Conservation (phyloP, 176 grass and related monocot species). For the Hordeum marinum region DNA sequence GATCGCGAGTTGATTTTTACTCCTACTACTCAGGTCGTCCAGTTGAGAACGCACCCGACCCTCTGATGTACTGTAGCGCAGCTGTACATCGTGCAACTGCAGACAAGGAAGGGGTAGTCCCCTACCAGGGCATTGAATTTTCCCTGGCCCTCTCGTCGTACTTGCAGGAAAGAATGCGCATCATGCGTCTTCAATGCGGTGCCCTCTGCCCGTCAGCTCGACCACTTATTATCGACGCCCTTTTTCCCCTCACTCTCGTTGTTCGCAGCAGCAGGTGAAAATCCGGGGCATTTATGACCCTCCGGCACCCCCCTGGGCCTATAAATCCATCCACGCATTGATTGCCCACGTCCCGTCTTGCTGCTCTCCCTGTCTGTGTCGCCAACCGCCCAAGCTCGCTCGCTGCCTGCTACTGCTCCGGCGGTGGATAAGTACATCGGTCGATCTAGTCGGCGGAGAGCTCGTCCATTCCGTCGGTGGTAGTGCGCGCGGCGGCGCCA, state of each 20-base stretch:
- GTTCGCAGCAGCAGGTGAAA: conserved; percentile 46
- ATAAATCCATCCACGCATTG: conserved; percentile 43
- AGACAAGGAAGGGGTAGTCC: conserved; percentile 38
- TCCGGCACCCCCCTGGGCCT: conserved; percentile 37
- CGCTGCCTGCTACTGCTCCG: neutral
- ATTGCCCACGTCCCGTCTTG: conserved; percentile 10
- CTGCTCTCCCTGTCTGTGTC: neutral
- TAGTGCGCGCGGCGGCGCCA: neutral
- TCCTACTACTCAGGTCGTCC: neutral
- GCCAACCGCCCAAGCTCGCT: neutral
- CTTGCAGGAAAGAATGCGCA: conserved; percentile 35
- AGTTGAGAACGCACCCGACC: neutral
- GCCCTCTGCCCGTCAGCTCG: neutral
- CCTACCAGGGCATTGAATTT: conserved; percentile 36
- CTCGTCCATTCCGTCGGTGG: neutral
- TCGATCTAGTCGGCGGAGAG: neutral
- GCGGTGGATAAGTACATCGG: neutral
- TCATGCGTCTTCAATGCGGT: conserved; percentile 33
- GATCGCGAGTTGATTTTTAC: neutral
- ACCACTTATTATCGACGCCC: conserved; percentile 6
- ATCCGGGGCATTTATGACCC: conserved; percentile 68
- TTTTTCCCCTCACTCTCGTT: neutral
- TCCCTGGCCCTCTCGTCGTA: neutral
- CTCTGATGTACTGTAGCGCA: neutral
- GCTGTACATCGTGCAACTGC: conserved; percentile 15